Conservation (phyloP, 139 green algal species). For the Diplosphaera chodatii region DNA sequence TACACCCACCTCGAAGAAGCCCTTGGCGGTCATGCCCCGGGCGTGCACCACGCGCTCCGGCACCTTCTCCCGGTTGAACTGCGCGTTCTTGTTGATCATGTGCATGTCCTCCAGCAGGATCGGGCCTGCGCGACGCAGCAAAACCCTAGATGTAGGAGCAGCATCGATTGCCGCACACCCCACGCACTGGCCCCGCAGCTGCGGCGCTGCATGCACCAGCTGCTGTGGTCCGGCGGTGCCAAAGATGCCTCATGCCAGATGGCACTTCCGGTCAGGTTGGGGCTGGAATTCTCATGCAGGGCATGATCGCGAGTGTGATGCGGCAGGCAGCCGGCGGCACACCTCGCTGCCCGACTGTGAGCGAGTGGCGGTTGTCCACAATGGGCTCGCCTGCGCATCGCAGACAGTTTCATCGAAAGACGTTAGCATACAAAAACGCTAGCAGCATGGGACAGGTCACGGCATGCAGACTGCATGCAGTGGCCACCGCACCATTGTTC, state of each 20-base stretch:
- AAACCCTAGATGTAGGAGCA: too few relatives aligned
- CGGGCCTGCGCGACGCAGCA: slow-evolving; percentile 9
- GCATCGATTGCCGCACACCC: not conserved
- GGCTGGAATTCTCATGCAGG: too few relatives aligned
- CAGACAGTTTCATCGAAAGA: not conserved
- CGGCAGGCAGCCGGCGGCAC: too few relatives aligned
- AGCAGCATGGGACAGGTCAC: not conserved
- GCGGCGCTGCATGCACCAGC: too few relatives aligned
- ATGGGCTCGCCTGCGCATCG: not conserved
- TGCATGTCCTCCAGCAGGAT: slow-evolving; percentile 41
- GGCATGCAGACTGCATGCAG: not conserved
- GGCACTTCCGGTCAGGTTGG: too few relatives aligned
- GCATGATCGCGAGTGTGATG: too few relatives aligned
- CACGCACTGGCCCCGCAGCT: too few relatives aligned
- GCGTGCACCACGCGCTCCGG: slow-evolving; percentile 37
- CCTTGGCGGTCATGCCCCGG: slow-evolving; percentile 21
- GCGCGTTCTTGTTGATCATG: slow-evolving; percentile 40
- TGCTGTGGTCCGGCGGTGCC: too few relatives aligned
- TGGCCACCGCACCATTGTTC: not conserved
- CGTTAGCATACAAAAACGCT: not conserved
- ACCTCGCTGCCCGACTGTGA: not conserved
- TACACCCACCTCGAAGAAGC: slow-evolving; percentile 29
- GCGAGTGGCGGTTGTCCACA: not conserved
- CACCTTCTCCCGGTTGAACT: slow-evolving; percentile 37
- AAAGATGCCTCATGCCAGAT: not conserved